Evolutionary conservation across 2,329 filamentous ascomycete species (phyloP).

Genomic region (Pseudocercospora eumusae): DNA sequence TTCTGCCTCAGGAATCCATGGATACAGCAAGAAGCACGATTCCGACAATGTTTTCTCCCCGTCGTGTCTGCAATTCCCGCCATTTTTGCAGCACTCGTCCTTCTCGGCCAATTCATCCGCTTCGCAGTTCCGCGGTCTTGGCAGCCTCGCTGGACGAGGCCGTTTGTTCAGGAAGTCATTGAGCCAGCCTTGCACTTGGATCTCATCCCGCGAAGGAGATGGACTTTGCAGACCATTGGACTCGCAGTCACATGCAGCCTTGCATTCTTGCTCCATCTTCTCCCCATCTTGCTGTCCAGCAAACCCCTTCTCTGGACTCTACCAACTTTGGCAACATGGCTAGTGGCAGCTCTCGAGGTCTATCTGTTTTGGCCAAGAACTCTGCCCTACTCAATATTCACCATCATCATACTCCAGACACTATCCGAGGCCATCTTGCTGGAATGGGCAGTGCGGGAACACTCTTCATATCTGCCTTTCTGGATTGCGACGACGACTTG

Average conservation of each 20-base stretch:
- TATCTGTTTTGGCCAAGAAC: constrained; percentile 33
- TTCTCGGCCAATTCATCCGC: constrained; percentile 41
- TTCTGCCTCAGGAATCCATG: constrained; percentile 35
- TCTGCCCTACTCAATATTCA: constrained; percentile 32
- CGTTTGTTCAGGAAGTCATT: constrained; percentile 53
- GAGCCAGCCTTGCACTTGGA: constrained; percentile 29
- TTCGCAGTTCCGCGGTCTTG: constrained; percentile 30
- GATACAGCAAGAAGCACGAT: constrained; percentile 43
- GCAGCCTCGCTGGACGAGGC: constrained; percentile 53
- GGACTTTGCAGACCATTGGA: constrained; percentile 25
- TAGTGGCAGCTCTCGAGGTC: constrained; percentile 30
- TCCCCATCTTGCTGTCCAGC: neutral
- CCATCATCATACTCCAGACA: constrained; percentile 30
- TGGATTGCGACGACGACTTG: constrained; percentile 36
- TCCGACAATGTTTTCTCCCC: constrained; percentile 46
- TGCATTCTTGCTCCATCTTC: constrained; percentile 28
- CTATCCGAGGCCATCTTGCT: constrained; percentile 31
- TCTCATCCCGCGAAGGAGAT: constrained; percentile 39
- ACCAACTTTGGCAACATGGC: constrained; percentile 30
- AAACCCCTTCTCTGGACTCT: constrained; percentile 10
- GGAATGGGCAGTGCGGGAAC: constrained; percentile 21
- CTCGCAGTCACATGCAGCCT: constrained; percentile 26
- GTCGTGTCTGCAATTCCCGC: constrained; percentile 44
- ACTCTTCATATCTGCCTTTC: constrained; percentile 15
- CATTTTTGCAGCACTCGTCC: constrained; percentile 41